Percentiles rank a stretch among this genome's conserved stretches.
Evolutionary conservation across 352 stramenopile species (phyloP).

Genomic region (Globisporangium middletonii): DNA sequence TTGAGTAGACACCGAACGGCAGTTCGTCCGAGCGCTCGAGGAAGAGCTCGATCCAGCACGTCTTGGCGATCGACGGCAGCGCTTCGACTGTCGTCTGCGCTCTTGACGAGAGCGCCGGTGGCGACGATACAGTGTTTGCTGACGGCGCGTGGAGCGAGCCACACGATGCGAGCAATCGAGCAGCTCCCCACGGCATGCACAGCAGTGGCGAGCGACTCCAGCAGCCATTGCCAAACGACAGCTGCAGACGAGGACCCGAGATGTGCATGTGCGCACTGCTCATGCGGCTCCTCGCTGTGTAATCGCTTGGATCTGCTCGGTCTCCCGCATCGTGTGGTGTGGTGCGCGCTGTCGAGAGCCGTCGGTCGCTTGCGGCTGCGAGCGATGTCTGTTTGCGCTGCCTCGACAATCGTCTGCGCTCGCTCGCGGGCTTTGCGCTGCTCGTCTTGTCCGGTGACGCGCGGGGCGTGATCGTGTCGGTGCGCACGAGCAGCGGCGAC

Average conservation of each 20-base stretch:
- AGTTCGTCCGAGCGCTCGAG: slow-evolving; percentile 45
- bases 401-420: not conserved
- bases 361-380: not conserved
- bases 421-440: not conserved
- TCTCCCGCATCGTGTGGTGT: not conserved
- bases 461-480: slow-evolving; percentile 9
- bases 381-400: not conserved
- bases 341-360: not conserved
- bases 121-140: not conserved
- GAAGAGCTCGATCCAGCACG: slow-evolving; percentile 27
- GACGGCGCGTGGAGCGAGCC: not conserved
- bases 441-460: slow-evolving; percentile 10
- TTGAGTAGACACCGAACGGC: slow-evolving; percentile 35
- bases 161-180: slow-evolving; percentile 3
- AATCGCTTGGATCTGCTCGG: not conserved
- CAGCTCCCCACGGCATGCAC: slow-evolving; percentile 5
- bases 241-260: slow-evolving; percentile 21
- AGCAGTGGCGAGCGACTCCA: slow-evolving; percentile 3
- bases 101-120: not conserved
- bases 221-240: slow-evolving; percentile 13
- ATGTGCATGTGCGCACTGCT: slow-evolving; percentile 8
- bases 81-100: not conserved
- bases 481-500: slow-evolving; percentile 27
- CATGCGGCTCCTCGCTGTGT: not conserved
- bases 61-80: slow-evolving; percentile 8